Conservation (phyloP, 495 filamentous ascomycete genomes). For the Durotheca rogersii region DNA sequence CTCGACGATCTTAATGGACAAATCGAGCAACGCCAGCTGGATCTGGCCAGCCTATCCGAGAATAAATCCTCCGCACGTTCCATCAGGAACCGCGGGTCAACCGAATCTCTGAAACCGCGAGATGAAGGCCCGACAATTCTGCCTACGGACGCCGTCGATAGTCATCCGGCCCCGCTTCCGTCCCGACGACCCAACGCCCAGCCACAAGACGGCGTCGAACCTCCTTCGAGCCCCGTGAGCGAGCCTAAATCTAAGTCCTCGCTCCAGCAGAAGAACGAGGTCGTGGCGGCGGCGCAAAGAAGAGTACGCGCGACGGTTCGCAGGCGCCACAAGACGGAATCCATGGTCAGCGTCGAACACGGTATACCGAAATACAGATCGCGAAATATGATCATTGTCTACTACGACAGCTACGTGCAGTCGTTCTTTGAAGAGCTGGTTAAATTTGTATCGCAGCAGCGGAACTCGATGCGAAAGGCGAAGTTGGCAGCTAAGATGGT, state of each 20-base stretch:
- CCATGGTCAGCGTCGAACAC: slow-evolving; percentile 54
- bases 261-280: slow-evolving; percentile 47
- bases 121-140: slow-evolving; percentile 46
- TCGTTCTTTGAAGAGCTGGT: slow-evolving; percentile 76
- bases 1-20: slow-evolving; percentile 69
- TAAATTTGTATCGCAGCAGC: slow-evolving; percentile 71
- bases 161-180: slow-evolving; percentile 22
- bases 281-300: slow-evolving; percentile 47
- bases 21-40: slow-evolving; percentile 66
- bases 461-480: slow-evolving; percentile 80
- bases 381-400: slow-evolving; percentile 78
- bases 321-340: slow-evolving; percentile 60
- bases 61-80: slow-evolving; percentile 41
- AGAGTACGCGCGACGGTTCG: slow-evolving; percentile 46
- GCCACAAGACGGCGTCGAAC: slow-evolving; percentile 33
- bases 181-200: slow-evolving; percentile 10
- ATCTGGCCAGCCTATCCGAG: slow-evolving; percentile 57
- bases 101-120: slow-evolving; percentile 60
- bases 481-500: slow-evolving; percentile 67
- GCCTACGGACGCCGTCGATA: slow-evolving; percentile 15
- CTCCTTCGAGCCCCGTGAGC: slow-evolving; percentile 31
- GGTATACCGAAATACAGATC: slow-evolving; percentile 61
- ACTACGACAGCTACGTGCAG: slow-evolving; percentile 87
- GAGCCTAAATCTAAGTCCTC: slow-evolving; percentile 45
- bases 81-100: slow-evolving; percentile 60